phyloP scores from a whole-genome alignment of 2,329 filamentous ascomycete genomes.

The Colletotrichum sp. region DNA sequence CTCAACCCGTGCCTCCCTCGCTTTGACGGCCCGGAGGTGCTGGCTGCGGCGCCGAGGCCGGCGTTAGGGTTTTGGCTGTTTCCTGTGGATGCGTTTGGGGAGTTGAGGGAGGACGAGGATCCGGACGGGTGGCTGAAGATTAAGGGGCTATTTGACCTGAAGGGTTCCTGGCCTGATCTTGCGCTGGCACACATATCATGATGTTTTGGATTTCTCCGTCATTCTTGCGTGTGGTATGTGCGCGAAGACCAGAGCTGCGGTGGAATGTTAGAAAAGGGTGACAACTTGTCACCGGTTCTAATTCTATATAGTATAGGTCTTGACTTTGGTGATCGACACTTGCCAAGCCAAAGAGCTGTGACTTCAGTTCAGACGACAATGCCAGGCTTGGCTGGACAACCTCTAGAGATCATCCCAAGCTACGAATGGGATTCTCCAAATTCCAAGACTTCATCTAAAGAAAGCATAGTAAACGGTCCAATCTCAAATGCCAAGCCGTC shows the following conservation, averaged over 20 bases:
- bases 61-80: conserved; percentile 18
- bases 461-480: conserved; percentile 46
- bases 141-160: background rate
- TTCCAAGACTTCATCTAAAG: conserved; percentile 49
- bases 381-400: background rate
- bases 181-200: background rate
- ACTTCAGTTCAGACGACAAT: background rate
- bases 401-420: background rate
- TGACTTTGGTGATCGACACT: background rate
- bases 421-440: conserved; percentile 41
- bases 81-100: background rate
- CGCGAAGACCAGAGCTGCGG: background rate
- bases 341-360: background rate
- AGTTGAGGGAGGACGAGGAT: background rate
- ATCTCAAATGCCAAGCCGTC: conserved; percentile 43
- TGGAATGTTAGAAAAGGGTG: no score
- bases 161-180: conserved; percentile 1
- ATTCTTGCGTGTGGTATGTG: background rate
- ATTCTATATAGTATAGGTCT: background rate
- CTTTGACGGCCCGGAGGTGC: background rate
- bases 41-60: conserved; percentile 5
- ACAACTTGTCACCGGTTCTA: background rate
- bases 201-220: background rate
- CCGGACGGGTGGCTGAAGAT: background rate
- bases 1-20: background rate